Conservation (phyloP, 345 rosid genomes). For the Lumnitzera littorea region DNA sequence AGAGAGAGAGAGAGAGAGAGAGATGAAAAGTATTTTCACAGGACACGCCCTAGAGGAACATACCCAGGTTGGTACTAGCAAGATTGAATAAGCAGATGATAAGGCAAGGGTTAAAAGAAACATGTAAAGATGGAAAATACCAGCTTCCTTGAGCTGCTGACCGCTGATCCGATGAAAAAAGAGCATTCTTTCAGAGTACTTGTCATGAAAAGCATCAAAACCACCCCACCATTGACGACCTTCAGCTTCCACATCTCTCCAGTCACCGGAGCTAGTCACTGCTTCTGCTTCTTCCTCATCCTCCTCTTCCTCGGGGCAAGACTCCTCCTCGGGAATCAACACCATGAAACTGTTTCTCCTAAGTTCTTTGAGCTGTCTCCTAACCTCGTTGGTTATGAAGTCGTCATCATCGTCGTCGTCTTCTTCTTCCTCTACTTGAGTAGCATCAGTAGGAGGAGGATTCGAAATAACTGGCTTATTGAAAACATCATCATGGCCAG, state of each 20-base stretch:
- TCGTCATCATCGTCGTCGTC: constrained; percentile 92
- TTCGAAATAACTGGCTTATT: constrained; percentile 24
- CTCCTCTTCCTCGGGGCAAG: constrained; percentile 54
- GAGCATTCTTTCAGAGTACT: constrained; percentile 84
- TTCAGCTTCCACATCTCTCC: constrained; percentile 91
- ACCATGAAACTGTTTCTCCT: constrained; percentile 91
- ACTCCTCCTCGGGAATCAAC: constrained; percentile 91
- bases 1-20: too few relatives aligned
- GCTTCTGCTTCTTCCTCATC: constrained; percentile 50
- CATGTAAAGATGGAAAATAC: constrained; percentile 24
- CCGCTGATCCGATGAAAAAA: constrained; percentile 69
- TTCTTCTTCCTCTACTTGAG: constrained; percentile 46
- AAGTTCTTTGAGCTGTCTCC: constrained; percentile 81
- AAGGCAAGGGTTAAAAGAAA: constrained; percentile 2
- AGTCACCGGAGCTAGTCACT: constrained; percentile 57
- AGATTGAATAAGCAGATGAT: background rate
- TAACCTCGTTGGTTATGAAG: constrained; percentile 88
- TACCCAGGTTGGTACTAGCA: too few relatives aligned
- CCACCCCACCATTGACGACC: constrained; percentile 97
- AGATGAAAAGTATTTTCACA: too few relatives aligned
- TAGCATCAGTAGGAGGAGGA: constrained; percentile 18
- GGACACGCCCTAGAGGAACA: too few relatives aligned
- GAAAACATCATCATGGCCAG: constrained; percentile 24
- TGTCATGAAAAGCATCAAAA: constrained; percentile 79
- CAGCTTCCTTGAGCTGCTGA: constrained; percentile 54